These are phyloP conservation scores for Coriaria nepalensis DNA, from an alignment of 306 rosid species.

Conservation along the genomic window DNA sequence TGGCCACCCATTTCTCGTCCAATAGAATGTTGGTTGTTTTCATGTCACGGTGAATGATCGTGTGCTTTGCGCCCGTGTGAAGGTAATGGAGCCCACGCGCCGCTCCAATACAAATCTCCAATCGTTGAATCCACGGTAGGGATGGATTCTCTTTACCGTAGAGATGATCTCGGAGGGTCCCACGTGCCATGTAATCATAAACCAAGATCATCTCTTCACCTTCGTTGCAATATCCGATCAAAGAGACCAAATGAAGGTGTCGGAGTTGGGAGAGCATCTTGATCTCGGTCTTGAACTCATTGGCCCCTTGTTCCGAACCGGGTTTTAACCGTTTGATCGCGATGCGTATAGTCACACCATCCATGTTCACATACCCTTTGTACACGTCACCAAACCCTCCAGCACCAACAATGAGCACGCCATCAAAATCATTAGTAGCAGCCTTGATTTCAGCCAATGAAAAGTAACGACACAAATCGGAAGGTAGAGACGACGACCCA, in stretches of 20 bases:
- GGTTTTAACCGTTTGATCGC: conserved; percentile 27
- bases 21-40: conserved; percentile 22
- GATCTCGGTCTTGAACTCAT: conserved; percentile 29
- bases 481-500: conserved; percentile 9
- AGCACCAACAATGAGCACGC: conserved; percentile 11
- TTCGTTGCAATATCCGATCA: conserved; percentile 14
- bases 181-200: conserved; percentile 16
- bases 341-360: conserved; percentile 1
- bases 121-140: conserved; percentile 18
- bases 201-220: conserved; percentile 18
- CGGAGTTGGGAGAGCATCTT: conserved; percentile 24
- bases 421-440: conserved; percentile 21
- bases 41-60: conserved; percentile 25
- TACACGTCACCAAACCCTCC: conserved; percentile 40
- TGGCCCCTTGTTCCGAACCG: conserved; percentile 21
- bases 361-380: conserved; percentile 12
- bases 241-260: conserved; percentile 20
- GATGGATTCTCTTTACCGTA: conserved; percentile 7
- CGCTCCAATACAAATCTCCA: conserved; percentile 15
- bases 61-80: conserved; percentile 2
- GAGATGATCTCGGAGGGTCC: conserved; percentile 14
- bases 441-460: conserved; percentile 19
- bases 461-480: conserved; percentile 17
- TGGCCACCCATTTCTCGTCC: conserved; percentile 27
- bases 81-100: conserved; percentile 23